phyloP scores from a whole-genome alignment of 306 rosid genomes.

The Herpetospermum pedunculosum region DNA sequence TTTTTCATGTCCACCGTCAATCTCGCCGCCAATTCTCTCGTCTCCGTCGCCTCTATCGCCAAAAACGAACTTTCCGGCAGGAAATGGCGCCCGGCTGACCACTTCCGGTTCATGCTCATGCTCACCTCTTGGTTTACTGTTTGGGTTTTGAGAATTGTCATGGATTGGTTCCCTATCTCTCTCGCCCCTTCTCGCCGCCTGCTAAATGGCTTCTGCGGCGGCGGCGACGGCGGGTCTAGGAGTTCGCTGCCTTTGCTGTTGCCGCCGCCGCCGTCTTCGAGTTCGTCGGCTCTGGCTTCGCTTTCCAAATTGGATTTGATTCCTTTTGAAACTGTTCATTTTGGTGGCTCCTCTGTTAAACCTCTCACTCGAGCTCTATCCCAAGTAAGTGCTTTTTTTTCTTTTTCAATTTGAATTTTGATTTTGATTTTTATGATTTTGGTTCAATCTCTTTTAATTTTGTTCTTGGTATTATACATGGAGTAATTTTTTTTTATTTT shows the following conservation, averaged over 20 bases:
- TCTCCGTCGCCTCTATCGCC: conserved; percentile 18
- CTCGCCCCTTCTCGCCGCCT: conserved; percentile 10
- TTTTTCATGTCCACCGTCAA: conserved; percentile 30
- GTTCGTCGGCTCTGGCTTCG: conserved; percentile 12
- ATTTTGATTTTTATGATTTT: not conserved
- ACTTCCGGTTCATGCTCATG: conserved; percentile 26
- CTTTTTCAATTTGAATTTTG: not conserved
- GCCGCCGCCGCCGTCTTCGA: not conserved
- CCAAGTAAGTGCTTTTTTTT: conserved; percentile 9
- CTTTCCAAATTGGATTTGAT: conserved; percentile 20
- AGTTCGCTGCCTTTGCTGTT: not conserved
- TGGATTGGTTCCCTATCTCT: conserved; percentile 22
- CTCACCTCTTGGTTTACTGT: conserved; percentile 18
- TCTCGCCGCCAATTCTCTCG: conserved; percentile 27
- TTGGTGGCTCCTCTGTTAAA: conserved; percentile 15
- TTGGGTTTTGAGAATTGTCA: conserved; percentile 27
- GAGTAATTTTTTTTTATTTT: too few species aligned
- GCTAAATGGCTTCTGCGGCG: not conserved
- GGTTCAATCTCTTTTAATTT: too few species aligned
- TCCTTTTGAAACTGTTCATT: conserved; percentile 12
- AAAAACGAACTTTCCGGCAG: not conserved
- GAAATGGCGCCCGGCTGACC: conserved; percentile 22
- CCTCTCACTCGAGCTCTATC: conserved; percentile 31
- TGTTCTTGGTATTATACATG: too few species aligned
- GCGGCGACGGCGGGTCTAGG: not conserved